Conservation (phyloP, 495 filamentous ascomycete species). For the Penicillium cataractarum region DNA sequence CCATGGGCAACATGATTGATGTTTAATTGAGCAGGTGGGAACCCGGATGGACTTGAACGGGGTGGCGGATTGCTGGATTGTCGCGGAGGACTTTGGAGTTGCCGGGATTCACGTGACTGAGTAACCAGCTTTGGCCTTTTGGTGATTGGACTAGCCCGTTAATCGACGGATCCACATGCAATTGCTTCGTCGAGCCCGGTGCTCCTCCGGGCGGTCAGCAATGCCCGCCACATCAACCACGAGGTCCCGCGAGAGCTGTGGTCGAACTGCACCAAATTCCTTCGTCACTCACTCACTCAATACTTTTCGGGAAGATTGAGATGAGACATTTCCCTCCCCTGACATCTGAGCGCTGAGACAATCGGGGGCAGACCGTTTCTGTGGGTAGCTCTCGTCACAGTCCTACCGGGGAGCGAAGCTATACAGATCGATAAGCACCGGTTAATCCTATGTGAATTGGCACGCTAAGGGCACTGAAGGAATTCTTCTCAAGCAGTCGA, state of each 20-base stretch:
- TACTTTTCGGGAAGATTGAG: neutral
- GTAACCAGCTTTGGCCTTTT: constrained; percentile 2
- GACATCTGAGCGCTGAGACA: neutral
- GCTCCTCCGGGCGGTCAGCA: constrained; percentile 9
- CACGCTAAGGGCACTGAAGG: neutral
- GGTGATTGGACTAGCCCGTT: neutral
- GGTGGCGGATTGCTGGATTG: constrained; percentile 27
- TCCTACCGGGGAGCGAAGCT: neutral
- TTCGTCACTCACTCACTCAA: neutral
- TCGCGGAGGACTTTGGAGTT: constrained; percentile 27
- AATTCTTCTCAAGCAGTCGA: neutral
- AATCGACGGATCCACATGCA: neutral
- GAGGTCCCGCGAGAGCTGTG: neutral
- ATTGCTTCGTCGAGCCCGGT: neutral
- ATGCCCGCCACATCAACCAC: constrained; percentile 1
- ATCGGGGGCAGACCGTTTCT: neutral
- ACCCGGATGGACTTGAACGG: constrained; percentile 15
- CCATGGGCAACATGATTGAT: constrained; percentile 36
- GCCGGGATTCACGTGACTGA: constrained; percentile 21
- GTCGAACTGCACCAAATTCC: neutral
- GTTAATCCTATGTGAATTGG: neutral
- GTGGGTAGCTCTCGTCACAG: neutral
- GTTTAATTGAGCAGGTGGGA: constrained; percentile 9
- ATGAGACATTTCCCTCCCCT: neutral
- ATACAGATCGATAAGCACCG: neutral